Base-by-base conservation (phyloP, 2,329 filamentous ascomycete genomes). In the Hypoxylon rubiginosum region DNA sequence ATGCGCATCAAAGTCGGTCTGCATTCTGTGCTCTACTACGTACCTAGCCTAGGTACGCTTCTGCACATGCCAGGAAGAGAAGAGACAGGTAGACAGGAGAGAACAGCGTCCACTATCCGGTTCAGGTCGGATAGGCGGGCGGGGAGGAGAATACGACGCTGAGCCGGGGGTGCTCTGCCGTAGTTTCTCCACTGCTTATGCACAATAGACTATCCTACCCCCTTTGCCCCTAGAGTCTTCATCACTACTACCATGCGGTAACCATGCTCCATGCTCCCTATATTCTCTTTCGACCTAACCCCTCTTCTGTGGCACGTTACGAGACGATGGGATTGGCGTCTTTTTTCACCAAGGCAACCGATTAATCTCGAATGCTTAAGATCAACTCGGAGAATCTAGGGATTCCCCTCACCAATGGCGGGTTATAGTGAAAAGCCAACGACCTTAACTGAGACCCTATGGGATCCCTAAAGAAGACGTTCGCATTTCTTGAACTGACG, bases 291-390 rank as follows among this genome's bases (percentile, higher is more conserved):
- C 43, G 34, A 61, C 56, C 39, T 56, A 62, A 62, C 66, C 55
- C 65, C 66, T 68, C 63, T 67, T 58, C 64, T 65, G 72, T 73
- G 66, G 71, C 46, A 73, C 70, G 64, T 71, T 67, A 54, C 64
- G 34, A 55, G 41, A 34, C 52, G 57, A 64, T 63, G 41, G 67
- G 62, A 70, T 72, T 72, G 65, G 64, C 55, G 64, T 69, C 64
- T 39, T 39, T 39, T 68, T 58, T 63, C 67, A 62, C 21, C 45
- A 43, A 50, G 51, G 53, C 50, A 49, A 60, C 66, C 57, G 65
- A 59, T 66, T 68, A 64, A 67, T 71, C 69, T 72, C 67, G 60
- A 71, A 67, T 24, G 54, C 56, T 59, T 58, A 64, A 26, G 34
- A 46, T 50, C 32, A 34, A 66, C 57, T 69, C 68, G 68, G 68